Evolutionary conservation across 2,329 filamentous ascomycete genomes (phyloP), one percentile per base, ranked within the genome.

Genomic region (Periconia digitata): DNA sequence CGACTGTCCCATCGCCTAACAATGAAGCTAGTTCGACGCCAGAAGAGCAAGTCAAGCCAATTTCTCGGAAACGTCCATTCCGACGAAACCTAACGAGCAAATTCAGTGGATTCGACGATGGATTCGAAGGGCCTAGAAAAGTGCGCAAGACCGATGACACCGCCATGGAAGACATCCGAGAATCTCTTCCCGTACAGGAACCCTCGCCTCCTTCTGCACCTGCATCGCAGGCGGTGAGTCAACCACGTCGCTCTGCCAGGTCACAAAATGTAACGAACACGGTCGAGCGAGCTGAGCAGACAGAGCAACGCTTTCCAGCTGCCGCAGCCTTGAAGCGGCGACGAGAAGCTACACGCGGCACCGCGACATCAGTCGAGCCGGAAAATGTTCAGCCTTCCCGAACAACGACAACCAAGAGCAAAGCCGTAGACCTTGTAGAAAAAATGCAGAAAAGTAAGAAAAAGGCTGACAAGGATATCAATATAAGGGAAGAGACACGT

Each of bases 241-340:
- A 50, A 24, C 4, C 27, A 4, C 71, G 67, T 45, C 60, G 62
- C 16, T 35, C 34, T 18, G 53, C 61, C 3, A 53, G 35, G 7
- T 56, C 57, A 70, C 44, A 44, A 70, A 76, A 32, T 71, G 69
- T 74, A 10, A 65, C 73, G 10, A 67, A 69, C 24, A 41, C 62
- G 0, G 64, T 72, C 12, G 34, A 44, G n/a, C 42, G 42, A 13
- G 34, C 42, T 29, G 81, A 87, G 38, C 71, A 87, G 8, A 82
- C 92, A 67, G 85, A 90, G 13, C 78, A 81, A 18, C 81, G 96
- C 46, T 84, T 92, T 1, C 89, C 91, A 0, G 89, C 86, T 1
- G 85, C 89, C 3, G 84, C 87, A 22, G 85, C 85, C 5, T 82
- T 91, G 64, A 97, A 95, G 68, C 84, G 85, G n/a, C 85, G 87